Base-by-base conservation (phyloP, 2,329 filamentous ascomycete species). In the Westerdykella ornata region DNA sequence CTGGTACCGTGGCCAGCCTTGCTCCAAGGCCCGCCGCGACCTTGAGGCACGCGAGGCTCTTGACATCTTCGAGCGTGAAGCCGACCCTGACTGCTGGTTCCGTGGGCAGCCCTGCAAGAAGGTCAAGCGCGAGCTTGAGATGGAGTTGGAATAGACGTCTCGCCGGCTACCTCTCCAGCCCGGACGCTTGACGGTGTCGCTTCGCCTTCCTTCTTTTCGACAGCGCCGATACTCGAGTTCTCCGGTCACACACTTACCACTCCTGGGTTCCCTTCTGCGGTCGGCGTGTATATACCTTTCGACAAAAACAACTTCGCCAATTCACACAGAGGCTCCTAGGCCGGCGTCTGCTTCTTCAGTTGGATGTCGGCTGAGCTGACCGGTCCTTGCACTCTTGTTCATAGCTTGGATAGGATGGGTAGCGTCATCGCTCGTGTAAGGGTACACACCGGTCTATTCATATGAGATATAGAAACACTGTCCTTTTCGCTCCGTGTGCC, bases 61-160 rank as follows among this genome's bases (percentile, higher is more conserved):
- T 26, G 20, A 41, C 37, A 45, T 47, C 3, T 42, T 48, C 41
- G 66, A 63, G 48, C 64, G 65, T 32, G 43, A 53, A 37, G 41
- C 46, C 19, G 39, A 46, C 35, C 35, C 40, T 17, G 38, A 36
- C 20, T 48, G 37, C 42, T 40, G 37, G 53, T 57, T 20, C 46
- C 58, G 42, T 14, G 47, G 39, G 5, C 31, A 35, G 31, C 32
- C 48, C 26, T 62, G 57, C 49, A 39, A 22, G 28, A 56, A 54
- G 36, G 42, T 48, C 45, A 62, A 59, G 48, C 59, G 63, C 36
- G 52, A 54, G 13, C 62, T 61, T 17, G 51, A 59, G n/a, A 33
- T 33, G 30, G 51, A 58, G n/a, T 13, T 11, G 30, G 58, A 5
- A 33, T 33, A 33, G 8, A 17, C 30, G n/a, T 15, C 16, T 36